A percentile compares a stretch with the other conserved stretches of the same genome.
Conservation (phyloP, 2,329 filamentous ascomycete genomes). For the Arthrobotrys pseudoclavata region DNA sequence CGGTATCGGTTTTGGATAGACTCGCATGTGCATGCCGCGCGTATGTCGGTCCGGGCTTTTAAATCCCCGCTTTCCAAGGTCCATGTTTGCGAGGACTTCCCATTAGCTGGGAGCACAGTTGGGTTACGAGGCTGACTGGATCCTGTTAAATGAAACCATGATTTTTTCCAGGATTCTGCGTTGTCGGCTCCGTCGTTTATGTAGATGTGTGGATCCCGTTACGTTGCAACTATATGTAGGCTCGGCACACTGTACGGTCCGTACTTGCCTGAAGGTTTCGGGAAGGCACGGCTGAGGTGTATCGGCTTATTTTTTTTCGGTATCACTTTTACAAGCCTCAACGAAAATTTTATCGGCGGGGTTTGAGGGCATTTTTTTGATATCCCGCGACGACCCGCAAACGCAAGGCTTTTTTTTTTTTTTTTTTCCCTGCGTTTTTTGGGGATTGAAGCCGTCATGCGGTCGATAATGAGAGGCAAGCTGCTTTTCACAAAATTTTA, state of each 20-base stretch:
- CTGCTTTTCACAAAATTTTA: neutral
- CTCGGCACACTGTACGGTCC: neutral
- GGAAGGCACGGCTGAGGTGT: neutral
- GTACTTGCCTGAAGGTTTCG: neutral
- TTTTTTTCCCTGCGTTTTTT: neutral
- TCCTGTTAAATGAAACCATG: neutral
- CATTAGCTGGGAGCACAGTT: too few species aligned
- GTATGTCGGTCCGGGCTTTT: slow-evolving; percentile 21
- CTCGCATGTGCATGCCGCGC: slow-evolving; percentile 15
- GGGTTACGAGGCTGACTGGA: neutral
- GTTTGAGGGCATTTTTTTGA: slow-evolving; percentile 4
- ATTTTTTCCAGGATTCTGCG: neutral
- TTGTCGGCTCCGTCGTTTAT: slow-evolving; percentile 4
- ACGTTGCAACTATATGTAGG: neutral
- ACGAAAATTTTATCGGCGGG: neutral
- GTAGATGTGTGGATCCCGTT: slow-evolving; percentile 1
- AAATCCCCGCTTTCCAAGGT: slow-evolving; percentile 7
- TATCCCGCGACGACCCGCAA: too few species aligned
- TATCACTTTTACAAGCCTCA: neutral
- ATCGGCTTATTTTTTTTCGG: neutral
- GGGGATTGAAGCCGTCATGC: neutral
- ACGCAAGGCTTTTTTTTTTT: too few species aligned
- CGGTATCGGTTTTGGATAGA: neutral
- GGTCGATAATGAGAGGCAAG: neutral
- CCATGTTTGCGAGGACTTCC: too few species aligned